Evolutionary conservation across 2,329 filamentous ascomycete genomes (phyloP).

Genomic region (Plectosphaerella cucumerina): DNA sequence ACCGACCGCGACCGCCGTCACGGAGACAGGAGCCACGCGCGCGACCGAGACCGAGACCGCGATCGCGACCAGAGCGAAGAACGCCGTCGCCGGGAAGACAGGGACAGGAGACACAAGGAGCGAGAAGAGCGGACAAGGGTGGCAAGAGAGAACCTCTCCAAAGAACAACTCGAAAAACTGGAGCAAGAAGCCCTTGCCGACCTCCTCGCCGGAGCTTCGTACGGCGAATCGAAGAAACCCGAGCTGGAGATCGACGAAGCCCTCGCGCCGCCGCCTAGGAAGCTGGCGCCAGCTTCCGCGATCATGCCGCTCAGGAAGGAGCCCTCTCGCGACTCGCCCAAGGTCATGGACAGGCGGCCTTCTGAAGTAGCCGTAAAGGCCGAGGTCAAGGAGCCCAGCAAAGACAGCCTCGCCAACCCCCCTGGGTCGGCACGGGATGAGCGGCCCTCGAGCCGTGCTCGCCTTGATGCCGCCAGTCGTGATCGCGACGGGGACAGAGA

Average conservation of each 20-base stretch:
- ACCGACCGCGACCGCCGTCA: slow-evolving; percentile 28
- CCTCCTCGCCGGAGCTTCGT: slow-evolving; percentile 55
- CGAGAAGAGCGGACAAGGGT: slow-evolving; percentile 37
- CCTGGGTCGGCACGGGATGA: slow-evolving; percentile 4
- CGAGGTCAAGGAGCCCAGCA: slow-evolving; percentile 25
- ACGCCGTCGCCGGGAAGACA: slow-evolving; percentile 19
- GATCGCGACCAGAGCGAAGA: slow-evolving; percentile 26
- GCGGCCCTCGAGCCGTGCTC: slow-evolving; percentile 17
- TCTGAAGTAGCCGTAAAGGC: slow-evolving; percentile 24
- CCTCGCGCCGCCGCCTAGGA: slow-evolving; percentile 50
- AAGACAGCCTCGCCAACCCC: slow-evolving; percentile 5
- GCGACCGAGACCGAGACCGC: slow-evolving; percentile 25
- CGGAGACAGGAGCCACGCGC: slow-evolving; percentile 28
- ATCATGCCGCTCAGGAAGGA: slow-evolving; percentile 50
- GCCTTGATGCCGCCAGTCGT: slow-evolving; percentile 2
- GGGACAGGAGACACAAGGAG: slow-evolving; percentile 28
- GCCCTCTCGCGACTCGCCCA: slow-evolving; percentile 34
- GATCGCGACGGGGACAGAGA: slow-evolving; percentile 12
- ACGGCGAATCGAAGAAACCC: slow-evolving; percentile 40
- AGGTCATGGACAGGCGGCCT: slow-evolving; percentile 36
- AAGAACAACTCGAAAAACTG: slow-evolving; percentile 53
- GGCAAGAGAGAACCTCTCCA: slow-evolving; percentile 49
- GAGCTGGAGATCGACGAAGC: slow-evolving; percentile 52
- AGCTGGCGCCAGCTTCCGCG: slow-evolving; percentile 50
- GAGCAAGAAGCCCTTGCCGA: slow-evolving; percentile 56